phyloP scores from a whole-genome alignment of 2,329 filamentous ascomycete genomes.

The Endocalyx cinctus region DNA sequence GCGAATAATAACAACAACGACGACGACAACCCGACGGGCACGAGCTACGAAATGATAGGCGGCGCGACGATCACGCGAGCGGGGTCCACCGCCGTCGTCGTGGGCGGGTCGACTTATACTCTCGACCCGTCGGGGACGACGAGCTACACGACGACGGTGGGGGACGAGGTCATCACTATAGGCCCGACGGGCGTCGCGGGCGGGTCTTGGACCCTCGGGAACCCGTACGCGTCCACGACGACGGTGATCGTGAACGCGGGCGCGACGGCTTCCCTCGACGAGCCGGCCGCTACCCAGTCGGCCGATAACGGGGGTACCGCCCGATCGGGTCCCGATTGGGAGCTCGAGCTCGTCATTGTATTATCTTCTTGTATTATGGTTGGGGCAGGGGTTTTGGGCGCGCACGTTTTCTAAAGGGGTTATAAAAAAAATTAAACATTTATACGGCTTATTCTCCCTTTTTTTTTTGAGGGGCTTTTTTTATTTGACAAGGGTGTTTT shows the following conservation, averaged over 20 bases:
- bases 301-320: conserved; percentile 15
- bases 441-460: too few species aligned
- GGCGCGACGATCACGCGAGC: conserved; percentile 49
- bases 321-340: conserved; percentile 10
- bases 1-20: too few species aligned
- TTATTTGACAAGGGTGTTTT: too few species aligned
- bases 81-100: conserved; percentile 42
- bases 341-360: conserved; percentile 10
- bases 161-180: conserved; percentile 47
- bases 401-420: too few species aligned
- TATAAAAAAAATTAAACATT: too few species aligned
- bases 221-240: conserved; percentile 41
- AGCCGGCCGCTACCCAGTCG: conserved; percentile 13
- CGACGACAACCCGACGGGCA: conserved; percentile 31
- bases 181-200: conserved; percentile 45
- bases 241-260: conserved; percentile 32
- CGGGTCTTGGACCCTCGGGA: conserved; percentile 39
- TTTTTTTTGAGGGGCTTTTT: too few species aligned
- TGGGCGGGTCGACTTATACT: conserved; percentile 47
- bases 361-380: conserved; percentile 36
- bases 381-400: conserved; percentile 33
- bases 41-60: conserved; percentile 43
- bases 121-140: conserved; percentile 40
- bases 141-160: conserved; percentile 40
- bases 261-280: conserved; percentile 17